A percentile compares a stretch with the other conserved stretches of the same genome.
These are phyloP conservation scores for Phycomyces blakesleeanus DNA, from an alignment of 192 early-diverging fungal species.

Conservation along the genomic window DNA sequence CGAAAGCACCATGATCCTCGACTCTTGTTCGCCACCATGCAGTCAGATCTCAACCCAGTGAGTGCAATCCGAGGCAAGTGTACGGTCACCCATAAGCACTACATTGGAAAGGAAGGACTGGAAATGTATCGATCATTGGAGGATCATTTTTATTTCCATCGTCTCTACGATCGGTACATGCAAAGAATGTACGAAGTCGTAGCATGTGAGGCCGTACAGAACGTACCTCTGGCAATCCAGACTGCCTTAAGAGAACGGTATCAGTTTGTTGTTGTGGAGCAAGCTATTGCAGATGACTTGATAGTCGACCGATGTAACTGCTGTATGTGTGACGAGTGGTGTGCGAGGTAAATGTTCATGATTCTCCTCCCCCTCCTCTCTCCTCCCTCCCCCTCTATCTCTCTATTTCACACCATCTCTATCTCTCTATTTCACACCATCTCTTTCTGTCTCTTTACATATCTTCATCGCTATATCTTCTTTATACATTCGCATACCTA, in stretches of 20 bases:
- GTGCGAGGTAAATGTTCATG: constrained; percentile 44
- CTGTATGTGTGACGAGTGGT: constrained; percentile 69
- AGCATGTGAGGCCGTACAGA: constrained; percentile 71
- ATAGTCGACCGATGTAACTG: constrained; percentile 68
- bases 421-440: no score
- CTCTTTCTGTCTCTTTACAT: no score
- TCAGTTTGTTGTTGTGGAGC: constrained; percentile 84
- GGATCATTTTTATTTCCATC: constrained; percentile 83
- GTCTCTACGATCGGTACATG: constrained; percentile 89
- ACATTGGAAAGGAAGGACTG: constrained; percentile 52
- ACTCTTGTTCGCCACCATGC: constrained; percentile 81
- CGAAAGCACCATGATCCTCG: constrained; percentile 67
- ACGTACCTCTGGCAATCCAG: constrained; percentile 71
- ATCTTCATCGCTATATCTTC: no score
- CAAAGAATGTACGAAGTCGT: constrained; percentile 85
- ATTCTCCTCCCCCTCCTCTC: no score
- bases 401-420: no score
- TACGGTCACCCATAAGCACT: constrained; percentile 61
- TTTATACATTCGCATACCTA: no score
- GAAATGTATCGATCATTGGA: constrained; percentile 55
- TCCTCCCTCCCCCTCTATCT: constrained; percentile 10
- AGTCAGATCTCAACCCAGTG: constrained; percentile 81
- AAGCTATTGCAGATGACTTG: constrained; percentile 74
- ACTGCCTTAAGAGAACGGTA: constrained; percentile 63
- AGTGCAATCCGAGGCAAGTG: constrained; percentile 80